Evolutionary conservation across 805 yeast species (phyloP).

Genomic region (Suhomyces emberorum): DNA sequence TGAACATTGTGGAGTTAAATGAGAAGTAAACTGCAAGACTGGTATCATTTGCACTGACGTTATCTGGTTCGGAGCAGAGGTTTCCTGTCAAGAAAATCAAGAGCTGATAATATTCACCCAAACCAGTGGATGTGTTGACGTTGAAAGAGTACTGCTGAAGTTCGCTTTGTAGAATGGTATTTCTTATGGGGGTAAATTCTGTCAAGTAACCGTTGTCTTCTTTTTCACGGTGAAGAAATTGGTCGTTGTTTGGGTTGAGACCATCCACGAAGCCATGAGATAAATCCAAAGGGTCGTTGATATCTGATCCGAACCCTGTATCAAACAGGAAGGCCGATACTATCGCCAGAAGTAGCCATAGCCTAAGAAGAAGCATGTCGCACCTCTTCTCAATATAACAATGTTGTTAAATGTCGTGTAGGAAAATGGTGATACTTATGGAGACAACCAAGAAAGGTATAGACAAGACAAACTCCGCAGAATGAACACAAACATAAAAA

Average conservation of each 20-base stretch:
- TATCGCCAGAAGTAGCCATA: slow-evolving; percentile 2
- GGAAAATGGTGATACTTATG: neutral
- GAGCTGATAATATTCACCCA: slow-evolving; percentile 45
- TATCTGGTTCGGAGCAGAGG: slow-evolving; percentile 34
- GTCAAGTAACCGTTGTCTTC: too few relatives aligned
- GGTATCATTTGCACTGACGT: slow-evolving; percentile 20
- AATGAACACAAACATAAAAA: neutral
- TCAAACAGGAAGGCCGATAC: slow-evolving; percentile 7
- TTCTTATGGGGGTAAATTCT: slow-evolving; percentile 37
- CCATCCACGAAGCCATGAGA: neutral
- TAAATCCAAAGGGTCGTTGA: slow-evolving; percentile 13
- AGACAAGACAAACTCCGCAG: neutral
- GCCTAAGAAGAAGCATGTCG: neutral
- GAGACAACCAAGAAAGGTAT: neutral
- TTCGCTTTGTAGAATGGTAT: slow-evolving; percentile 34
- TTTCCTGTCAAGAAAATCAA: slow-evolving; percentile 52
- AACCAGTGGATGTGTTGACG: slow-evolving; percentile 43
- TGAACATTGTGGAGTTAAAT: slow-evolving; percentile 34
- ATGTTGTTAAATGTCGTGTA: neutral
- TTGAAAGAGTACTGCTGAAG: slow-evolving; percentile 41
- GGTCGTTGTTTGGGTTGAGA: neutral
- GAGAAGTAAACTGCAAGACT: slow-evolving; percentile 37
- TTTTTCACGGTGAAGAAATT: too few relatives aligned
- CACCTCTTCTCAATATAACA: too few relatives aligned
- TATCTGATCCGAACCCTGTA: slow-evolving; percentile 13